Base-by-base conservation (phyloP, 108 stramenopile genomes). In the Cyclotella cryptica region DNA sequence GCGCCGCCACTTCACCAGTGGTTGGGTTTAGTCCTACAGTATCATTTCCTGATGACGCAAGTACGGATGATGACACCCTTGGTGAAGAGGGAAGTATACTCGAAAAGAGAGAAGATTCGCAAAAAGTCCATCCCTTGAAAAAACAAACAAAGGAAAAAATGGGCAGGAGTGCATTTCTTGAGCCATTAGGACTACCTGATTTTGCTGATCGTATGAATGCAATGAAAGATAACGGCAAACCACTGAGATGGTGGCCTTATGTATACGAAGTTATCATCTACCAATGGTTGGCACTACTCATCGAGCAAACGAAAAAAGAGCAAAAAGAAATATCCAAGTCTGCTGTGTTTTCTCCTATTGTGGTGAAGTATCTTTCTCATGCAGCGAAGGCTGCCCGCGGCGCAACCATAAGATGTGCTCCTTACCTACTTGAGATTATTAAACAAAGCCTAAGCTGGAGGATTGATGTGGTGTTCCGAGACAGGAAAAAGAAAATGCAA, bases 261-360 rank as follows among this genome's bases (percentile, higher is more conserved):
- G 75, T 78, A 10, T 96, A 96, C 71, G 96, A 96, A 74, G 84
- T 96, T 7, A 84, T 96, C 14, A 92, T 96, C 42, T 88, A 88
- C 74, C 93, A 95, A 76, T 96, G 96, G 96, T 75, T 86, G 11
- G 86, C 85, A 12, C 59, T 96, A n/a, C 83, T 96, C 10, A 49
- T 55, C 5, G 89, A 90, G 61, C 96, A 96, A 81, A 80, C 84
- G 41, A 84, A 66, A 62, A 75, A 83, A 40, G 79, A 57, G 42
- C 57, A 59, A 14, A 52, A 21, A 42, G 70, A 42, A 3, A 42
- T 39, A 10, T 64, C 60, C 21, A 76, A 73, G 13, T 66, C 55
- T 63, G 71, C 46, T 0, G 66, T 82, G 5, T 35, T 35, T 35
- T 82, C 80, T 52, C 85, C 74, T 53, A 75, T 77, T 29, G 80